Percentiles rank a stretch among this genome's conserved stretches.
phyloP scores from a whole-genome alignment of 2,329 filamentous ascomycete species.

The Aspergillus floridensis region DNA sequence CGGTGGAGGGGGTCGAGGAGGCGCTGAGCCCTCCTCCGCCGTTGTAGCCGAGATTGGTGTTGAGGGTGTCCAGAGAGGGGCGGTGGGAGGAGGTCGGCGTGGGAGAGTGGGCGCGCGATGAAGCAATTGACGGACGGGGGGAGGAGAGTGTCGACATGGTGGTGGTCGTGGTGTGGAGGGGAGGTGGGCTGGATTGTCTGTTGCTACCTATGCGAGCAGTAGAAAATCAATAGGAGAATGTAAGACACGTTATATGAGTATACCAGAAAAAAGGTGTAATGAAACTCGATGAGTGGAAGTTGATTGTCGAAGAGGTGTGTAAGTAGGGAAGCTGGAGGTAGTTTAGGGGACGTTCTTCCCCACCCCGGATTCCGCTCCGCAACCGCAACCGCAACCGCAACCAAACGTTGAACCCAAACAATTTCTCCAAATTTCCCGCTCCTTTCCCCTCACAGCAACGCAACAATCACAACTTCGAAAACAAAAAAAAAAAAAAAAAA shows the following conservation, averaged over 20 bases:
- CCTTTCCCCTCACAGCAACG: not conserved
- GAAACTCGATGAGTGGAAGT: too few relatives aligned
- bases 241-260: not conserved
- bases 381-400: not conserved
- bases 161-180: not conserved
- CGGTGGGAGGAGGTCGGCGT: constrained; percentile 74
- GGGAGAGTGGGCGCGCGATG: constrained; percentile 50
- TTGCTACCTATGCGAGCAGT: constrained; percentile 1
- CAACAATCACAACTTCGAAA: not conserved
- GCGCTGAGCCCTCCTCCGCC: constrained; percentile 42
- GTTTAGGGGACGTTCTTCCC: constrained; percentile 17
- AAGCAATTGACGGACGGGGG: constrained; percentile 59
- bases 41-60: constrained; percentile 52
- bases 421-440: not conserved
- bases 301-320: not conserved
- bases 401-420: not conserved
- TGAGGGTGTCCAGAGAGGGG: constrained; percentile 66
- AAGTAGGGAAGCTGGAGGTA: not conserved
- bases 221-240: not conserved
- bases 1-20: constrained; percentile 34
- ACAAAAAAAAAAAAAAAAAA: too few relatives aligned
- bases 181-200: too few relatives aligned
- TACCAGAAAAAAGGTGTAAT: not conserved
- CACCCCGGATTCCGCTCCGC: constrained; percentile 22
- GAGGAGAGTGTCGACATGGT: constrained; percentile 60